phyloP scores from a whole-genome alignment of 768 basidiomycete species.

The Mrakia hoshinonis region DNA sequence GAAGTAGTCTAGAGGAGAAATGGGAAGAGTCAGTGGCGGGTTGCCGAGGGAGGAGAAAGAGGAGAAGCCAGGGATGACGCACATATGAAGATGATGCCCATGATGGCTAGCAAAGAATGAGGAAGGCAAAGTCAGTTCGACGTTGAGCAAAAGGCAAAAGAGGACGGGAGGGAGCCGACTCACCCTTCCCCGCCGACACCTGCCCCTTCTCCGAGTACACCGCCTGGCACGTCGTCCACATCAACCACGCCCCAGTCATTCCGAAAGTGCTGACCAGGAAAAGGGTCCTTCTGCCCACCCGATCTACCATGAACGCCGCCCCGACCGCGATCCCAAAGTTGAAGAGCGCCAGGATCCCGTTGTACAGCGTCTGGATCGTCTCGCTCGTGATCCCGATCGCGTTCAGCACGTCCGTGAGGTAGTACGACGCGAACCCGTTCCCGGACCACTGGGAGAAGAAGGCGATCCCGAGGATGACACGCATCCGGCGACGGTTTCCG shows the following conservation, averaged over 20 bases:
- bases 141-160: neutral
- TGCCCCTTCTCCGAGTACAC: conserved; percentile 41
- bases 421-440: conserved; percentile 64
- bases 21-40: neutral
- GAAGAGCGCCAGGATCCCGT: conserved; percentile 54
- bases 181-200: neutral
- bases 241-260: conserved; percentile 51
- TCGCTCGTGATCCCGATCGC: conserved; percentile 40
- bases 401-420: conserved; percentile 62
- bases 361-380: conserved; percentile 41
- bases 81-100: too few relatives aligned
- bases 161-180: too few relatives aligned
- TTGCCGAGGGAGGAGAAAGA: neutral
- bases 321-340: conserved; percentile 48
- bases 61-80: too few relatives aligned
- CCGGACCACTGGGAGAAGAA: conserved; percentile 71
- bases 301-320: conserved; percentile 59
- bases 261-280: conserved; percentile 55
- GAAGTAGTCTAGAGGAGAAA: neutral
- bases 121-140: neutral
- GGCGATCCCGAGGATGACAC: conserved; percentile 22
- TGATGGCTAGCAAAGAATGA: too few relatives aligned
- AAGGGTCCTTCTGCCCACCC: conserved; percentile 59
- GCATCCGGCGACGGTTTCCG: conserved; percentile 18
- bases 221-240: conserved; percentile 46